Conservation (phyloP, 306 rosid genomes). For the Cucurbita pepo region DNA sequence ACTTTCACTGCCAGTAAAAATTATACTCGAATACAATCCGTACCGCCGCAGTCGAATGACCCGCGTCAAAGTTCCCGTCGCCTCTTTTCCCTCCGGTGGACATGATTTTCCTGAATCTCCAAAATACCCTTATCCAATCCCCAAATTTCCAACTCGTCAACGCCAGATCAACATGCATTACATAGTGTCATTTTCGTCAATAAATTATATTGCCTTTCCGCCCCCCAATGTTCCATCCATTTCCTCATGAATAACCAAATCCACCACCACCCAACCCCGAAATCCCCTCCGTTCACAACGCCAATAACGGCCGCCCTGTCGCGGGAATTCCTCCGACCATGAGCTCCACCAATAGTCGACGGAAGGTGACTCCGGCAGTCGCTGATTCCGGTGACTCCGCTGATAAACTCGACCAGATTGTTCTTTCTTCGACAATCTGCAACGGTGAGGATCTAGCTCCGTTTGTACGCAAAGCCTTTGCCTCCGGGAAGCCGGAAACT, state of each 20-base stretch:
- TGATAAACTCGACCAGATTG: constrained; percentile 73
- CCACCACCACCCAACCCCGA: constrained; percentile 18
- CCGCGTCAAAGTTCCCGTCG: not conserved
- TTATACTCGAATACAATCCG: not conserved
- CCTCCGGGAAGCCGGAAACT: constrained; percentile 77
- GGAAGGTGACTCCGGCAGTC: constrained; percentile 48
- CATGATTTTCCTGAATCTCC: not conserved
- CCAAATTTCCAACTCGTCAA: not conserved
- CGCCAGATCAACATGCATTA: not conserved
- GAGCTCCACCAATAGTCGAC: constrained; percentile 56
- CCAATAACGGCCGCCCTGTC: not conserved
- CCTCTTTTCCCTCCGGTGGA: not conserved
- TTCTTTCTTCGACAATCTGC: constrained; percentile 72
- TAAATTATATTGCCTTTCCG: not conserved
- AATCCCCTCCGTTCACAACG: constrained; percentile 25
- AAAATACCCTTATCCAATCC: not conserved
- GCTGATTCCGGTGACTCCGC: constrained; percentile 46
- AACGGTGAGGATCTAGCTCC: constrained; percentile 96
- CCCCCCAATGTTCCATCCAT: not conserved
- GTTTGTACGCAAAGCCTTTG: constrained; percentile 71
- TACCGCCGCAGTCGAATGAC: not conserved
- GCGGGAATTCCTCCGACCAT: constrained; percentile 9
- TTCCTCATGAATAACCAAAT: not conserved
- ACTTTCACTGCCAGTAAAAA: not conserved
- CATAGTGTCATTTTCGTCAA: constrained; percentile 1